Evolutionary conservation across 2,329 filamentous ascomycete species (phyloP).

Genomic region (Onygenales sp.): DNA sequence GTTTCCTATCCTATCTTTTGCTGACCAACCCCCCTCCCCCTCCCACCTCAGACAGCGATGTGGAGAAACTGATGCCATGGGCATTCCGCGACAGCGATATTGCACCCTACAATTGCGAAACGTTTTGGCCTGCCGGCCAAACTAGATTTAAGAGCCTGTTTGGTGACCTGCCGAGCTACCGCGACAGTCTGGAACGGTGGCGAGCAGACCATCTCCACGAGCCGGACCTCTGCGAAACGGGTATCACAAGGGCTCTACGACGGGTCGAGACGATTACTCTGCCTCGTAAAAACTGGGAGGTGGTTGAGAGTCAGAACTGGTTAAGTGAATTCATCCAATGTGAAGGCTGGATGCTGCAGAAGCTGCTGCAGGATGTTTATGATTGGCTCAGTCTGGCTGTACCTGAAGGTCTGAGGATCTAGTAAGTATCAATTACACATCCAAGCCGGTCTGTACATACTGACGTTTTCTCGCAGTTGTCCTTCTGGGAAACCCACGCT

Average conservation of each 20-base stretch:
- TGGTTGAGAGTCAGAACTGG: not conserved
- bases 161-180: not conserved
- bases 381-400: not conserved
- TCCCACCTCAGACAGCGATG: not conserved
- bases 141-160: not conserved
- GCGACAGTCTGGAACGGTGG: not conserved
- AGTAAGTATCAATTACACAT: not conserved
- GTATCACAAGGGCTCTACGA: not conserved
- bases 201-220: not conserved
- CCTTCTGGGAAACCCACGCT: not conserved
- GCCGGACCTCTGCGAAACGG: not conserved
- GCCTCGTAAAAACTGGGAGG: slow-evolving; percentile 1
- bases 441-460: not conserved
- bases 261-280: not conserved
- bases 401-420: not conserved
- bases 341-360: not conserved
- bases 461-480: not conserved
- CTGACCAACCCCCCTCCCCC: not conserved
- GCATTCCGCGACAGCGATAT: not conserved
- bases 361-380: not conserved
- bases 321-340: not conserved
- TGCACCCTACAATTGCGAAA: not conserved
- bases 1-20: not conserved
- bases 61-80: not conserved
- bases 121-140: not conserved